phyloP scores from a whole-genome alignment of 352 stramenopile species.

The Stephanocyclus meneghinianus region DNA sequence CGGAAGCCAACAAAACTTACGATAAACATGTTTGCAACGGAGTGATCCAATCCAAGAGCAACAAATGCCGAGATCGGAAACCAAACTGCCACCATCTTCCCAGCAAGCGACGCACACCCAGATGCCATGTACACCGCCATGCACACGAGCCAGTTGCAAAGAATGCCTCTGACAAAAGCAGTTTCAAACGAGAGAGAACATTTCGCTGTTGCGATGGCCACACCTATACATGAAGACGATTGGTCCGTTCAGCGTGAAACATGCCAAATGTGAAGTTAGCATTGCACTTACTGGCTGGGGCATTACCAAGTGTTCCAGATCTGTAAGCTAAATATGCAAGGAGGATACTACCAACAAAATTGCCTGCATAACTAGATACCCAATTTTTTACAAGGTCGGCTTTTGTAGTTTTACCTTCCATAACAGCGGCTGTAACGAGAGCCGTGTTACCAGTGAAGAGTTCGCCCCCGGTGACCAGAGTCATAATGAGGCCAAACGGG shows the following conservation, averaged over 20 bases:
- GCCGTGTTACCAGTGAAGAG: conserved; percentile 87
- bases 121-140: conserved; percentile 86
- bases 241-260: not conserved
- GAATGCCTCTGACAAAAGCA: conserved; percentile 84
- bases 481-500: conserved; percentile 87
- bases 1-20: not conserved
- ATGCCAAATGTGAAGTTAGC: not conserved
- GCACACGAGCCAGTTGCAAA: conserved; percentile 88
- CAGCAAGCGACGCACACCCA: conserved; percentile 68
- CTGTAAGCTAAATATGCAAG: conserved; percentile 80
- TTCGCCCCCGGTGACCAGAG: conserved; percentile 83
- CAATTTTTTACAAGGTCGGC: conserved; percentile 82
- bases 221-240: conserved; percentile 13
- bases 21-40: conserved; percentile 89
- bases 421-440: conserved; percentile 79
- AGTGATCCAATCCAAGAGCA: conserved; percentile 86
- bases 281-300: conserved; percentile 40
- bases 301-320: conserved; percentile 70
- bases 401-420: conserved; percentile 81
- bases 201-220: conserved; percentile 83
- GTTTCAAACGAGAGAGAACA: conserved; percentile 77
- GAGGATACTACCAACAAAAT: conserved; percentile 83
- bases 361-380: conserved; percentile 81
- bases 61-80: conserved; percentile 89
- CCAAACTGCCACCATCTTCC: conserved; percentile 83